A percentile compares a stretch with the other conserved stretches of the same genome.
Conservation (phyloP, 2,329 filamentous ascomycete species). For the Aureobasidium sp. region DNA sequence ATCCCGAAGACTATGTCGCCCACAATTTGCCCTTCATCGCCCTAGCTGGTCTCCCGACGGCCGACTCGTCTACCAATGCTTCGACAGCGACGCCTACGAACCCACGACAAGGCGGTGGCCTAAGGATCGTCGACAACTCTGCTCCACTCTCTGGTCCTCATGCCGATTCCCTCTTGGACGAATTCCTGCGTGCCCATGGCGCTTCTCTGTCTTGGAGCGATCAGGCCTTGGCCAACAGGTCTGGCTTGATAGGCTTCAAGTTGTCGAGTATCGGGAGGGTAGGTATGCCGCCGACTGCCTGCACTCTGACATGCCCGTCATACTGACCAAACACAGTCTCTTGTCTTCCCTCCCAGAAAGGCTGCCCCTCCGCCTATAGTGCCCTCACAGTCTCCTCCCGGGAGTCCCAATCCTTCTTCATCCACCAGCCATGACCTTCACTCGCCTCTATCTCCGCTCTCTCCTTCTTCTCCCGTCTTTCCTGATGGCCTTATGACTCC, state of each 20-base stretch:
- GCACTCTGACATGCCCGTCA: not conserved
- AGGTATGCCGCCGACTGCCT: conserved; percentile 39
- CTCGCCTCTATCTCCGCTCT: conserved; percentile 85
- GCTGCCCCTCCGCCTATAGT: conserved; percentile 50
- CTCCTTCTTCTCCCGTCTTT: conserved; percentile 72
- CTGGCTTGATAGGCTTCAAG: conserved; percentile 49
- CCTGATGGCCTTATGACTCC: conserved; percentile 81
- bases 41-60: conserved; percentile 58
- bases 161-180: conserved; percentile 55
- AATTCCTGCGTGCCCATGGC: conserved; percentile 59
- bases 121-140: conserved; percentile 62
- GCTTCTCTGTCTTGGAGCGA: conserved; percentile 59
- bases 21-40: conserved; percentile 82
- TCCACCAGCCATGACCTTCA: conserved; percentile 53
- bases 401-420: conserved; percentile 30
- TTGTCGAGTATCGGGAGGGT: conserved; percentile 74
- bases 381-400: conserved; percentile 41
- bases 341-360: conserved; percentile 52
- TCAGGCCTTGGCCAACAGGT: conserved; percentile 41
- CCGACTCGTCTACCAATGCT: not conserved
- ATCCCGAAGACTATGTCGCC: conserved; percentile 68
- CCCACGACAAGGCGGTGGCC: conserved; percentile 39
- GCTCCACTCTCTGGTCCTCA: conserved; percentile 57
- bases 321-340: conserved; percentile 30
- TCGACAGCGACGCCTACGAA: not conserved